Conservation (phyloP, 768 basidiomycete species). For the Termitomyces sp. region DNA sequence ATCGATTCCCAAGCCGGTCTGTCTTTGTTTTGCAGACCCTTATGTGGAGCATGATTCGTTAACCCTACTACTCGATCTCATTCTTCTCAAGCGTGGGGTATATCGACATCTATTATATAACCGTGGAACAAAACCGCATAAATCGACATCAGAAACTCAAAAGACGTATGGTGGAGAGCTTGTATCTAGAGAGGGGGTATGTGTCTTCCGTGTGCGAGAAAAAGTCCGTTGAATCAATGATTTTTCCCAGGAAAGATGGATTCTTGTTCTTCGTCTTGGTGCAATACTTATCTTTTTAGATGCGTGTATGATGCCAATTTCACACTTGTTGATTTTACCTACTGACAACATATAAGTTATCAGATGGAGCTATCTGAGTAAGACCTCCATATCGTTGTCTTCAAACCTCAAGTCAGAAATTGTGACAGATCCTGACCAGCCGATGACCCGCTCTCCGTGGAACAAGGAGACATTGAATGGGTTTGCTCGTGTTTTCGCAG, state of each 20-base stretch:
- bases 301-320: conserved; percentile 50
- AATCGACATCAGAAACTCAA: conserved; percentile 20
- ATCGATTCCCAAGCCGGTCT: conserved; percentile 36
- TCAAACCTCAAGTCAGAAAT: neutral
- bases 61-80: conserved; percentile 71
- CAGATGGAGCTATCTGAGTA: conserved; percentile 70
- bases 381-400: conserved; percentile 14
- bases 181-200: conserved; percentile 20
- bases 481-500: conserved; percentile 57
- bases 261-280: conserved; percentile 55
- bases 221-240: neutral
- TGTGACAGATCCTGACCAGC: conserved; percentile 32
- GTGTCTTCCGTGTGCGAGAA: neutral
- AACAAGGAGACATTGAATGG: conserved; percentile 39
- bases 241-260: conserved; percentile 46
- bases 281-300: conserved; percentile 55
- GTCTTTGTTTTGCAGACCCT: conserved; percentile 72
- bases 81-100: conserved; percentile 76
- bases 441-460: conserved; percentile 40
- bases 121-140: conserved; percentile 60
- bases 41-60: conserved; percentile 82
- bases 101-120: conserved; percentile 82
- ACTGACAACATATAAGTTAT: conserved; percentile 45
- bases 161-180: conserved; percentile 4
- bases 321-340: neutral